A percentile compares a stretch with the other conserved stretches of the same genome.
Evolutionary conservation across 179 eudicot species (phyloP).

Genomic region (Beta lomatogona): DNA sequence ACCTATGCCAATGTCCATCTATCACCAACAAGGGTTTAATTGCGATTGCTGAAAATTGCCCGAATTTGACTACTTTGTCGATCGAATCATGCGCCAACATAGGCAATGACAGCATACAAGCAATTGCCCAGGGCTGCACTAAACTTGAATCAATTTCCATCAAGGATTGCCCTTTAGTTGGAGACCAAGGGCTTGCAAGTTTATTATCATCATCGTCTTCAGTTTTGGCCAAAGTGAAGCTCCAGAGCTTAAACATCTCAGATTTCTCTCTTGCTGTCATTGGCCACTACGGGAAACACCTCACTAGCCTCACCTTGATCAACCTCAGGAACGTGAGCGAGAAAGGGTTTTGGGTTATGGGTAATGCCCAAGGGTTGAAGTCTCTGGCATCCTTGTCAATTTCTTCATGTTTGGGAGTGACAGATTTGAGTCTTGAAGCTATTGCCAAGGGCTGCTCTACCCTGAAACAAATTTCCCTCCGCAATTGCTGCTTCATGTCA

Average conservation of each 20-base stretch:
- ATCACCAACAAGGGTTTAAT: slow-evolving; percentile 63
- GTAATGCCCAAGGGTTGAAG: slow-evolving; percentile 59
- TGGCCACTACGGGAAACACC: slow-evolving; percentile 71
- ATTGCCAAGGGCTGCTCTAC: slow-evolving; percentile 62
- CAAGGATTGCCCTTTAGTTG: slow-evolving; percentile 70
- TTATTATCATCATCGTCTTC: slow-evolving; percentile 47
- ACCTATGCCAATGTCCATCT: slow-evolving; percentile 59
- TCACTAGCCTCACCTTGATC: slow-evolving; percentile 52
- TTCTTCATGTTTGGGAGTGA: slow-evolving; percentile 59
- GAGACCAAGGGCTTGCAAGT: slow-evolving; percentile 71
- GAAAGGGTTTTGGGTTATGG: slow-evolving; percentile 85
- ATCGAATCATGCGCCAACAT: slow-evolving; percentile 66
- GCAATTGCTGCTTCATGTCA: slow-evolving; percentile 57
- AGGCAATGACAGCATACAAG: slow-evolving; percentile 60
- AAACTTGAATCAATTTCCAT: slow-evolving; percentile 60
- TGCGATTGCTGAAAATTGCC: slow-evolving; percentile 63
- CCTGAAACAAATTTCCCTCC: slow-evolving; percentile 56
- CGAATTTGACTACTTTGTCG: slow-evolving; percentile 53
- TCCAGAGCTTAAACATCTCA: slow-evolving; percentile 58
- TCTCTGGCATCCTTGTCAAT: slow-evolving; percentile 50
- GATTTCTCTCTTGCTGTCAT: slow-evolving; percentile 77
- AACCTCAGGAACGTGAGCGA: slow-evolving; percentile 61
- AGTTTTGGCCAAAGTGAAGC: slow-evolving; percentile 57
- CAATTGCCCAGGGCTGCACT: slow-evolving; percentile 59
- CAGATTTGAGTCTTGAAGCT: slow-evolving; percentile 67